These are phyloP conservation scores for Strigomonas culicis DNA, from an alignment of 208 protist species.

Conservation along the genomic window DNA sequence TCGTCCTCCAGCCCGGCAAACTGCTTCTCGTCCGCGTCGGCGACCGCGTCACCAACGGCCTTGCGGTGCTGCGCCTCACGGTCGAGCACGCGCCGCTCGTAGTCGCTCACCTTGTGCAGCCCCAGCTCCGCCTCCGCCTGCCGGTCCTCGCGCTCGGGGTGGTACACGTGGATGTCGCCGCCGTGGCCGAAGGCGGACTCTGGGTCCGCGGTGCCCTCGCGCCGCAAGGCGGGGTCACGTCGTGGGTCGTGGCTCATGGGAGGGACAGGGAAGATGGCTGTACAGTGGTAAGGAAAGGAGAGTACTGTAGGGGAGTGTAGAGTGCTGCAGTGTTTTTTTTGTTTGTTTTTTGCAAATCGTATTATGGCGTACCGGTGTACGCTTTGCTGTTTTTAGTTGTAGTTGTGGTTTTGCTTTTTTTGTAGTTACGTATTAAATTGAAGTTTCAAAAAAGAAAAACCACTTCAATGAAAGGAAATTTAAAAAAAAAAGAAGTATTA, in stretches of 20 bases:
- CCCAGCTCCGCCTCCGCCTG: too few species aligned
- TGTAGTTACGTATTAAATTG: not conserved
- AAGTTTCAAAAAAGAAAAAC: not conserved
- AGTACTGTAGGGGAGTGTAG: not conserved
- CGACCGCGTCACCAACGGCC: not conserved
- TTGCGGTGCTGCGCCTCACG: not conserved
- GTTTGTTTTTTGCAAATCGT: not conserved
- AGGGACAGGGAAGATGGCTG: too few species aligned
- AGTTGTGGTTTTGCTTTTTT: too few species aligned
- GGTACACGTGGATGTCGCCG: not conserved
- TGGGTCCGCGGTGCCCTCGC: too few species aligned
- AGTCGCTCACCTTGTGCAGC: too few species aligned
- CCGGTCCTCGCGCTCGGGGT: too few species aligned
- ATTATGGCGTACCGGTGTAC: too few species aligned
- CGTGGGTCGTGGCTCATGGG: too few species aligned
- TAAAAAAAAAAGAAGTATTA: constrained; percentile 8
- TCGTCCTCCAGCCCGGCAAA: too few species aligned
- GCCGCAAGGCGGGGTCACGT: too few species aligned
- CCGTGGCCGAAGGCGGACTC: too few species aligned
- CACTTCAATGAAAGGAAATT: not conserved
- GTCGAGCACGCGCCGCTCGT: not conserved
- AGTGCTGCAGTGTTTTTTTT: not conserved
- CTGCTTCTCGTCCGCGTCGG: constrained; percentile 1
- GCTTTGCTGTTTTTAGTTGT: too few species aligned
- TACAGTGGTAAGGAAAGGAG: not conserved